Base-by-base conservation (phyloP, 306 rosid species). In the Biancaea sappan region DNA sequence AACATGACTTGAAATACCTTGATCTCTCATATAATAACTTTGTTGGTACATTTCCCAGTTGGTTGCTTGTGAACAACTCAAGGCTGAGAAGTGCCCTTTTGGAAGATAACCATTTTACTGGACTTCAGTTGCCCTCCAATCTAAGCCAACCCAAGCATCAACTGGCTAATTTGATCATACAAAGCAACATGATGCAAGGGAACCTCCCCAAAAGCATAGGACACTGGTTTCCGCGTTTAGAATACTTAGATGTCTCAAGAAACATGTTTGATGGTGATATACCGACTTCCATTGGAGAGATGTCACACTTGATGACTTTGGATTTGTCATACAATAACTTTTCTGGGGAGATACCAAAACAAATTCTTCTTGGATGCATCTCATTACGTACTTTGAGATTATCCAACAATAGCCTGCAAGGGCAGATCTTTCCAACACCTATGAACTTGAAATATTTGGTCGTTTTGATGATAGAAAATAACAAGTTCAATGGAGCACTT, bases 61-160 rank as follows among this genome's bases (percentile, higher is more conserved):
- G 72, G 79, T 8, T 74, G 13, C 3, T 74, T 18, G 22, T 32
- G 37, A 74, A 74, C n/a, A 74, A 74, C 29, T 12, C 79, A 14
- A 51, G 53, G 22, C 21, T 74, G 13, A 5, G 32, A 18, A 5
- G 0, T 4, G 3, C 51, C 6, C 2, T 15, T 2, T 38, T 51
- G 63, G 11, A 14, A 2, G 2, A 38, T 1, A 74, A 74, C 62
- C 34, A 25, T 11, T 15, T 74, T 25, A 32, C 0, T 7, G 66
- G 38, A 2, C 8, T 38, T 4, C 52, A 5, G 47, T 29, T 35
- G 16, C 15, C 29, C 4, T 32, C 56, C n/a, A 5, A n/a, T 15
- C 40, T 3, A 57, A 57, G 8, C n/a, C 16, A 12, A 15, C 4
- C 3, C 24, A 32, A 22, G 18, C 7, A 3, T 35, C 1, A 57